Conservation (phyloP, 2,329 filamentous ascomycete genomes). For the Ascochyta clinopodiicola region DNA sequence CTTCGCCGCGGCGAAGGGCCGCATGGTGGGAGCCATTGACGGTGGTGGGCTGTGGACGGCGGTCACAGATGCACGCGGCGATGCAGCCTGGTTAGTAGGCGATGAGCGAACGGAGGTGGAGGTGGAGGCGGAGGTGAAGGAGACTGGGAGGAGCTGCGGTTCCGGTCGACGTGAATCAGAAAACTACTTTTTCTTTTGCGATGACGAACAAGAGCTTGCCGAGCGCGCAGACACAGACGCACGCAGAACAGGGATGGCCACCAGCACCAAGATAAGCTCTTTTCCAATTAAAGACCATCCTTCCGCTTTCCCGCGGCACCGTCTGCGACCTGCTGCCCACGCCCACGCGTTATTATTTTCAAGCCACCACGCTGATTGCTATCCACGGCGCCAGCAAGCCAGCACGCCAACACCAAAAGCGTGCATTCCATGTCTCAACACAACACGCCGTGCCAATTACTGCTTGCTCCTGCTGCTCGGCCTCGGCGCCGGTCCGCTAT, state of each 20-base stretch:
- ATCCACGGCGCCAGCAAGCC: background rate
- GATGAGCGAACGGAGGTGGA: background rate
- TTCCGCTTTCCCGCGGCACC: conserved; percentile 2
- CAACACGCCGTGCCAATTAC: background rate
- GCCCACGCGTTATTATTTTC: background rate
- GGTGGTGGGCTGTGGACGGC: background rate
- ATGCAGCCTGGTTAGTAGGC: conserved; percentile 5
- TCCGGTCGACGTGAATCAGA: background rate
- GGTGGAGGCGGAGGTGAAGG: background rate
- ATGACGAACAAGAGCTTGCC: conserved; percentile 30
- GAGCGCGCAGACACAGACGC: conserved; percentile 1
- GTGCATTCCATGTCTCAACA: background rate
- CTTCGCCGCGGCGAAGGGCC: conserved; percentile 42
- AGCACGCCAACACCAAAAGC: background rate
- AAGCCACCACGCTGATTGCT: background rate
- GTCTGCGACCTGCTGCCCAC: background rate
- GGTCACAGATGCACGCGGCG: conserved; percentile 9
- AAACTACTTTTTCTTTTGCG: conserved; percentile 37
- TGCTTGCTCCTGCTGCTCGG: conserved; percentile 4
- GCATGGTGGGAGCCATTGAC: conserved; percentile 48
- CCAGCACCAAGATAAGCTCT: conserved; percentile 15
- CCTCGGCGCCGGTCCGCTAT: conserved; percentile 11
- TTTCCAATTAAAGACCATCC: conserved; percentile 9
- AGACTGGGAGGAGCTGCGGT: background rate
- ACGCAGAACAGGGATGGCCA: conserved; percentile 6